phyloP scores from a whole-genome alignment of 441 rosid species.

The Kokia cookei region DNA sequence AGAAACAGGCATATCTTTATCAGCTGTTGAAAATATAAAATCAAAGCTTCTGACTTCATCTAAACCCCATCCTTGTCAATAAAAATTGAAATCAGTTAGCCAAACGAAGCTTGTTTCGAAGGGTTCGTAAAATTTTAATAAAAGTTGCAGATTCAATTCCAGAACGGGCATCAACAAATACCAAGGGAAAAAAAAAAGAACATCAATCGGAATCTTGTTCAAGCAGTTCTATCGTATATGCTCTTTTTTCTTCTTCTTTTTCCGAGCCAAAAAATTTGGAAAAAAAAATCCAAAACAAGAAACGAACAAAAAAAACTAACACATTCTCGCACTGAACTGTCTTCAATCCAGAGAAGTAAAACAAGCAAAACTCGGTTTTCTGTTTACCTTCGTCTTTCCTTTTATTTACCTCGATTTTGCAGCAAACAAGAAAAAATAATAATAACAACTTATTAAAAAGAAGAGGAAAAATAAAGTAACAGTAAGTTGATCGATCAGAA shows the following conservation, averaged over 20 bases:
- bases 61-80: neutral
- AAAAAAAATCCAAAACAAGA: neutral
- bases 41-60: neutral
- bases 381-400: neutral
- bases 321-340: neutral
- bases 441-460: neutral
- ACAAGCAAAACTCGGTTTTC: neutral
- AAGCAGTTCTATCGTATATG: neutral
- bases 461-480: neutral
- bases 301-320: neutral
- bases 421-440: constrained; percentile 10
- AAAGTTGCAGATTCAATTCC: neutral
- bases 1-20: neutral
- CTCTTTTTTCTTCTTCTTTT: neutral
- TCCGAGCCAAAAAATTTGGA: neutral
- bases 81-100: neutral
- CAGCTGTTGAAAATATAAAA: neutral
- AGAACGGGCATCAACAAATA: neutral
- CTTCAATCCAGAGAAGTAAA: neutral
- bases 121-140: neutral
- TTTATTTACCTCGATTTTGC: constrained; percentile 5
- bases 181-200: neutral
- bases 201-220: neutral
- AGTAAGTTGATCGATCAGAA: neutral
- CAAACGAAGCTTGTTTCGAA: neutral